Conservation (phyloP, 2,329 filamentous ascomycete species). For the Fusarium caatingaense region DNA sequence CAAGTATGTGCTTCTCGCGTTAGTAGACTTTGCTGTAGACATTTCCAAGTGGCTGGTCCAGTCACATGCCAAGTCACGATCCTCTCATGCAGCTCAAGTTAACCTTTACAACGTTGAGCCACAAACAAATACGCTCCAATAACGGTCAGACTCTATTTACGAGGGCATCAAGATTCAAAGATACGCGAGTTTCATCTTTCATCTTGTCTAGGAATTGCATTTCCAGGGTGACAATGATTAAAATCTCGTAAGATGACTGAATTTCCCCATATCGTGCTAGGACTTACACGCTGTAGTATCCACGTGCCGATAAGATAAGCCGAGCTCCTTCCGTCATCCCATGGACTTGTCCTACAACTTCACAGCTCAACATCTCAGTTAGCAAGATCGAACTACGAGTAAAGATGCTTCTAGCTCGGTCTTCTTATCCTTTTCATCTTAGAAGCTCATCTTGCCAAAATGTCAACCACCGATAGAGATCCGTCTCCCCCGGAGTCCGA, state of each 20-base stretch:
- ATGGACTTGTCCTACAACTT: conserved; percentile 19
- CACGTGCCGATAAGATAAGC: conserved; percentile 51
- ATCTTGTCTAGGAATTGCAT: not conserved
- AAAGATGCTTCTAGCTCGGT: conserved; percentile 41
- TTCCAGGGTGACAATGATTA: not conserved
- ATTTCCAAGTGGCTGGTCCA: not conserved
- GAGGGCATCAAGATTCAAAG: not conserved
- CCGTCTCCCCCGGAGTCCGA: conserved; percentile 38
- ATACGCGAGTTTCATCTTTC: not conserved
- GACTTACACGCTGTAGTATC: conserved; percentile 9
- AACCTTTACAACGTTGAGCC: conserved; percentile 16
- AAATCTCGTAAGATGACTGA: not conserved
- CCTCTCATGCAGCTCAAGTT: not conserved
- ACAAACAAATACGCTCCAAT: not conserved
- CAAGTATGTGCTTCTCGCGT: not conserved
- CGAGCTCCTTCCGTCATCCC: conserved; percentile 41
- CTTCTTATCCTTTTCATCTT: conserved; percentile 26
- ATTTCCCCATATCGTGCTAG: not conserved
- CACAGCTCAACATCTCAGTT: conserved; percentile 12
- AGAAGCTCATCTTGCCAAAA: conserved; percentile 23
- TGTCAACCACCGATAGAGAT: conserved; percentile 44
- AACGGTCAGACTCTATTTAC: not conserved
- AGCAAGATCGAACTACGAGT: conserved; percentile 5
- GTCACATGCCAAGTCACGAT: conserved; percentile 44
- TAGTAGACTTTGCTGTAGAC: not conserved